These are phyloP conservation scores for Podochytrium sp. DNA, from an alignment of 192 early-diverging fungal genomes.

Conservation along the genomic window DNA sequence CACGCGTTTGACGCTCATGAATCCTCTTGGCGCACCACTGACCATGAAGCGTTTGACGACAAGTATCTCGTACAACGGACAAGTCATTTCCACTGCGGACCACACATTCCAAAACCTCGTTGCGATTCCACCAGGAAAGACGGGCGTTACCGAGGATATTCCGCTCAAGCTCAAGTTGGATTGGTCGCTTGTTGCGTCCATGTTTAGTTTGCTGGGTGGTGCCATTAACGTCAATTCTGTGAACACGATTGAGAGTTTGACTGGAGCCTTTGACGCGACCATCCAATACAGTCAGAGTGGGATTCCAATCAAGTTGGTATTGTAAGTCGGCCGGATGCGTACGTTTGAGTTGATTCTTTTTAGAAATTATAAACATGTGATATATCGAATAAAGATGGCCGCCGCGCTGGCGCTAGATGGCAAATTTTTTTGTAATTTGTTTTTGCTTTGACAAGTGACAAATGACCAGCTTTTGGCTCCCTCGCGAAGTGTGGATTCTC, in stretches of 20 bases:
- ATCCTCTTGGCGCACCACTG: conserved; percentile 15
- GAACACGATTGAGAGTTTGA: not conserved
- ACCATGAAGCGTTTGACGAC: not conserved
- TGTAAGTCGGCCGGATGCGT: too few relatives aligned
- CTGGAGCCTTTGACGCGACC: not conserved
- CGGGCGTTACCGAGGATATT: not conserved
- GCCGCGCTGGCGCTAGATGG: too few relatives aligned
- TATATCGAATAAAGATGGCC: too few relatives aligned
- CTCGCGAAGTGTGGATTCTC: too few relatives aligned
- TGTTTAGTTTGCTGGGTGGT: not conserved
- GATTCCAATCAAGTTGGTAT: conserved; percentile 8
- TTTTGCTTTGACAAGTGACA: too few relatives aligned
- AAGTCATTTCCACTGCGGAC: not conserved
- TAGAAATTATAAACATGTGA: too few relatives aligned
- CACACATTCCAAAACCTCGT: not conserved
- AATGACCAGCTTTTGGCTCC: too few relatives aligned
- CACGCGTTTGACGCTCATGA: not conserved
- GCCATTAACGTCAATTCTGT: not conserved
- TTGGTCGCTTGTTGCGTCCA: too few relatives aligned
- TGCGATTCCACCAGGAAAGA: not conserved
- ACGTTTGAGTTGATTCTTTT: too few relatives aligned
- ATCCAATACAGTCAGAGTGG: not conserved
- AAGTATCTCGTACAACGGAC: not conserved
- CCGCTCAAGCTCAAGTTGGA: not conserved
- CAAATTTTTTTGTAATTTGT: too few relatives aligned